phyloP scores from a whole-genome alignment of 2,329 filamentous ascomycete genomes.

The Acephala macrosclerotiorum region DNA sequence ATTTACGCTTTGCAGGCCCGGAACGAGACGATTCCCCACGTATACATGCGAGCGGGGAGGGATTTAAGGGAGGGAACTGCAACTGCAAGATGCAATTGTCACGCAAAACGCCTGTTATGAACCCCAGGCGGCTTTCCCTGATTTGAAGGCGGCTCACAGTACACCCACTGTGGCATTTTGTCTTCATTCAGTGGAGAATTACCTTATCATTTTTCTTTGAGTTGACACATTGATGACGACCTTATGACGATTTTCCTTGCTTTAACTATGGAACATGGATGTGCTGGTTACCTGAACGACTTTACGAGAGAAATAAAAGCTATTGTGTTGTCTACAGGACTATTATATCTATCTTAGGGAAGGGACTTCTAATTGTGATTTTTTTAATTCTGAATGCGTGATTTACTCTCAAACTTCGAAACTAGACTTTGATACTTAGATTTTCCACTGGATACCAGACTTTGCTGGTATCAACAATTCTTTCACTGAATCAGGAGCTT shows the following conservation, averaged over 20 bases:
- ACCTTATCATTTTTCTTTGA: conserved; percentile 30
- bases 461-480: background rate
- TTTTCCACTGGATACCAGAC: background rate
- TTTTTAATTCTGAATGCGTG: conserved; percentile 6
- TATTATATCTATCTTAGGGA: background rate
- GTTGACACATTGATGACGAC: conserved; percentile 48
- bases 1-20: conserved; percentile 50
- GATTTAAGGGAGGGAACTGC: conserved; percentile 7
- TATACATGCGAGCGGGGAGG: conserved; percentile 5
- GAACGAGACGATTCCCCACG: conserved; percentile 26
- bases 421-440: background rate
- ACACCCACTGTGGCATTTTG: background rate
- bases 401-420: conserved; percentile 1
- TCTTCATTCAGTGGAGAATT: background rate
- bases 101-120: conserved; percentile 42
- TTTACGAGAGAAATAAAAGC: conserved; percentile 51
- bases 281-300: conserved; percentile 48
- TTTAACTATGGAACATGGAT: conserved; percentile 37
- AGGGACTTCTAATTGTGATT: background rate
- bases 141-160: conserved; percentile 9
- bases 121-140: conserved; percentile 36
- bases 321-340: conserved; percentile 45
- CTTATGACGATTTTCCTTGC: conserved; percentile 46
- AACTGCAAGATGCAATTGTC: conserved; percentile 6
- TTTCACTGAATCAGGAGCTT: too few relatives aligned